Percentiles rank a stretch among this genome's conserved stretches.
These are phyloP conservation scores for Juglanconis oblonga DNA, from an alignment of 2,329 filamentous ascomycete genomes.

Conservation along the genomic window DNA sequence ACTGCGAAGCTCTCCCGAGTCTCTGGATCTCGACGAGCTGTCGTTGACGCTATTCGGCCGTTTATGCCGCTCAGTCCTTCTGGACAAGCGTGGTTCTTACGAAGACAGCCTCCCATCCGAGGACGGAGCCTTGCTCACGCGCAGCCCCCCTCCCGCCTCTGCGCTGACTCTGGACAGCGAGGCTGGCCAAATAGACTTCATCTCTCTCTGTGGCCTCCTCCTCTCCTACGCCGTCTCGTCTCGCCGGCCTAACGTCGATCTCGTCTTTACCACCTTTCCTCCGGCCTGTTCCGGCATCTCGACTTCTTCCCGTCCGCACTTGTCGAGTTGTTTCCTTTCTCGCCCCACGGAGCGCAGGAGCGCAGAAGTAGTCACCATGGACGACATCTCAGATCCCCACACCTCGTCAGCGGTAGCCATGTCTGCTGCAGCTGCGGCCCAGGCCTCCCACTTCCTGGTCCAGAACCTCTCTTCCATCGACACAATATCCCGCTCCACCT, in stretches of 20 bases:
- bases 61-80: background rate
- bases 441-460: slow-evolving; percentile 35
- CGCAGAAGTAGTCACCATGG: slow-evolving; percentile 26
- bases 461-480: slow-evolving; percentile 49
- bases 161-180: background rate
- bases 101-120: background rate
- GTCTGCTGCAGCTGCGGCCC: slow-evolving; percentile 33
- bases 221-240: background rate
- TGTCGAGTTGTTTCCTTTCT: background rate
- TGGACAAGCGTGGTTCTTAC: background rate
- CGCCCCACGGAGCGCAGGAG: background rate
- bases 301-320: background rate
- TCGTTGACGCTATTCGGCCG: background rate
- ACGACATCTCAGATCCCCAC: slow-evolving; percentile 29
- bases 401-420: slow-evolving; percentile 30
- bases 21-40: background rate
- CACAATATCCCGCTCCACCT: slow-evolving; percentile 81
- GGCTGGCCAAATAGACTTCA: background rate
- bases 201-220: background rate
- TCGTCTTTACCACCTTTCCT: background rate
- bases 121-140: background rate
- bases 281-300: slow-evolving; percentile 4
- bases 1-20: slow-evolving; percentile 1
- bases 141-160: background rate
- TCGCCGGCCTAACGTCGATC: background rate